Evolutionary conservation across 495 filamentous ascomycete species (phyloP), one percentile per base, ranked within the genome.

Genomic region (Rhizodiscina lignyota): DNA sequence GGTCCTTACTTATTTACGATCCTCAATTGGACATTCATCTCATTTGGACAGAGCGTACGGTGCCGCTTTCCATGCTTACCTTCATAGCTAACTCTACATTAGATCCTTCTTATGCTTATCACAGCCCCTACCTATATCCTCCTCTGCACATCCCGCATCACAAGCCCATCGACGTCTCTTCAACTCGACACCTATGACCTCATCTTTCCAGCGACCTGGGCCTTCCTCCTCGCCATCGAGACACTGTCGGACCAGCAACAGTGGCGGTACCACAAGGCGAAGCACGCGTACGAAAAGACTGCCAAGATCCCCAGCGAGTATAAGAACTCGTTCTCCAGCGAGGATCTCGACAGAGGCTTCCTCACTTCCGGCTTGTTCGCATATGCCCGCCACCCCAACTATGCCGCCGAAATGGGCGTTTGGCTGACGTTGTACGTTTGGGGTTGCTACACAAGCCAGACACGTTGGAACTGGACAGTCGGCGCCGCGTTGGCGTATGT

Each of bases 341-440:
- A 74, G 42, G 84, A 94, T 40, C 68, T 99, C 1, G 84, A 94
- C 45, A 75, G 91, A 30, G 91, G 91, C 30, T 99, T 99, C 54
- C 67, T 80, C 32, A 77, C 83, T 23, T 72, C 64, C 2, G 91
- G 91, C 0, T 63, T 99, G 16, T 99, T 79, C 77, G 76, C 74
- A 0, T 82, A 69, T 51, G 80, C 72, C 38, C 72, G 91, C 5
- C 91, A 99, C 54, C 91, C 91, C 26, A 96, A 96, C 58, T 96
- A 94, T 50, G 70, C 77, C 19, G 79, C 82, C 26, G 91, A 99
- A 56, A 87, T 96, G 59, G 67, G 75, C 19, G 73, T 96, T 51
- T 99, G 91, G 91, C 55, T 92, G 23, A 50, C 68, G 18, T 50
- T 94, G 37, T 96, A 96, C 52, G 64, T 78, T 39, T 99, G 89